phyloP scores from a whole-genome alignment of 768 basidiomycete species.

The Trametes villosa region DNA sequence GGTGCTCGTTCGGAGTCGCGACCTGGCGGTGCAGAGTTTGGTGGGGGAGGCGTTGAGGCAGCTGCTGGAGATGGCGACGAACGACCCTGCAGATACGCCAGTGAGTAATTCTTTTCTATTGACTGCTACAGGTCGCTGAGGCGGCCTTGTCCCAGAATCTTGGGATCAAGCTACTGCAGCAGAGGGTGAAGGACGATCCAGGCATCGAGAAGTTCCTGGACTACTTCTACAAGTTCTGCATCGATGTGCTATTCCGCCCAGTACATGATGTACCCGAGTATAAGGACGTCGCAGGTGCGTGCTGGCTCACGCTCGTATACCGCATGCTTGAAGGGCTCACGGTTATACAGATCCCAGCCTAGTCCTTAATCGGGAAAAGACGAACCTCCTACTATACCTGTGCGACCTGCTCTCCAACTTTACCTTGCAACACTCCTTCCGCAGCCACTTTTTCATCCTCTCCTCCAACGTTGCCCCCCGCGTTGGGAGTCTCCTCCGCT shows the following conservation, averaged over 20 bases:
- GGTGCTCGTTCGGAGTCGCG: conserved; percentile 77
- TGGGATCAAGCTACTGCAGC: conserved; percentile 48
- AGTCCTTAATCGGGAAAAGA: conserved; percentile 69
- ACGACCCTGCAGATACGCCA: conserved; percentile 25
- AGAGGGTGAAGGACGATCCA: conserved; percentile 78
- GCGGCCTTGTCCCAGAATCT: conserved; percentile 23
- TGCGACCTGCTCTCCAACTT: conserved; percentile 92
- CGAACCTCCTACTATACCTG: conserved; percentile 85
- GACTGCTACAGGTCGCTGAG: neutral
- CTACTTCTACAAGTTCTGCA: conserved; percentile 89
- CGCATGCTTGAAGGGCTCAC: neutral
- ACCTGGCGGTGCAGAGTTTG: conserved; percentile 88
- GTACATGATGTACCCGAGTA: conserved; percentile 74
- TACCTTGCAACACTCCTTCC: conserved; percentile 86
- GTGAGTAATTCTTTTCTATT: conserved; percentile 21
- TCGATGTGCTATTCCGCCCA: conserved; percentile 81
- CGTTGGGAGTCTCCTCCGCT: conserved; percentile 76
- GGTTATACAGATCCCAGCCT: conserved; percentile 51
- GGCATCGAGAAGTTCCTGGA: conserved; percentile 88
- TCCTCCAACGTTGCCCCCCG: conserved; percentile 76
- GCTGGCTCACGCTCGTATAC: neutral
- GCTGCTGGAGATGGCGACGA: conserved; percentile 73
- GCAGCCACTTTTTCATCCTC: conserved; percentile 89
- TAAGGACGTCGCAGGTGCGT: conserved; percentile 52
- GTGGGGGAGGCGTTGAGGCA: conserved; percentile 86